Percentiles rank a stretch among this genome's conserved stretches.
phyloP scores from a whole-genome alignment of 1,139 yeast species.

The Pichia sp. region DNA sequence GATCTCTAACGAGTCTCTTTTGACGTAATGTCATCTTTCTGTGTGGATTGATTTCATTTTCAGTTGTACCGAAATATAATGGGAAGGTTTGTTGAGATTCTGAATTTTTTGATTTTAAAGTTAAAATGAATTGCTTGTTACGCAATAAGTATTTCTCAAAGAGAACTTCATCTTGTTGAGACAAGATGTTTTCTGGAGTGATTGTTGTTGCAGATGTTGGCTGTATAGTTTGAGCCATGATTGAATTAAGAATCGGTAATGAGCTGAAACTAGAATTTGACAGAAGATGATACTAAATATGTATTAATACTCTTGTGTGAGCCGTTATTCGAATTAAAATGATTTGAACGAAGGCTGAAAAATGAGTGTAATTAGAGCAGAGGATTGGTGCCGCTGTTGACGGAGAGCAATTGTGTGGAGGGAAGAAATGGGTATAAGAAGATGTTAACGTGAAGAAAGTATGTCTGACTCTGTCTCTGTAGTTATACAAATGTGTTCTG shows the following conservation, averaged over 20 bases:
- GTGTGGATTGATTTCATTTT: conserved; percentile 27
- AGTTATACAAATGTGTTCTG: too few relatives aligned
- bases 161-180: conserved; percentile 22
- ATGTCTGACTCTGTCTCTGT: too few relatives aligned
- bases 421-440: too few relatives aligned
- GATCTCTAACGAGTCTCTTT: conserved; percentile 21
- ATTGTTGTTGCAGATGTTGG: neutral
- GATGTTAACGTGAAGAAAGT: too few relatives aligned
- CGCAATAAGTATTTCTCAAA: conserved; percentile 21
- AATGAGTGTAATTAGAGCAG: too few relatives aligned
- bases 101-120: conserved; percentile 18
- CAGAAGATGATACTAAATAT: too few relatives aligned
- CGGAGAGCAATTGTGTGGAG: too few relatives aligned
- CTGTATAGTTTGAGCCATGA: conserved; percentile 1
- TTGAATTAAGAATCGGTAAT: neutral
- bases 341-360: too few relatives aligned
- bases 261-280: too few relatives aligned
- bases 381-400: too few relatives aligned
- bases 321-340: too few relatives aligned
- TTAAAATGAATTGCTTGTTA: conserved; percentile 19
- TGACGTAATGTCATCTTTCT: conserved; percentile 24
- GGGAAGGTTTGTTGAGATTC: conserved; percentile 24
- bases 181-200: neutral
- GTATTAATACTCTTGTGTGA: too few relatives aligned
- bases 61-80: conserved; percentile 32